phyloP scores from a whole-genome alignment of 2,329 filamentous ascomycete species.

The Neopestalotiopsis rosae region DNA sequence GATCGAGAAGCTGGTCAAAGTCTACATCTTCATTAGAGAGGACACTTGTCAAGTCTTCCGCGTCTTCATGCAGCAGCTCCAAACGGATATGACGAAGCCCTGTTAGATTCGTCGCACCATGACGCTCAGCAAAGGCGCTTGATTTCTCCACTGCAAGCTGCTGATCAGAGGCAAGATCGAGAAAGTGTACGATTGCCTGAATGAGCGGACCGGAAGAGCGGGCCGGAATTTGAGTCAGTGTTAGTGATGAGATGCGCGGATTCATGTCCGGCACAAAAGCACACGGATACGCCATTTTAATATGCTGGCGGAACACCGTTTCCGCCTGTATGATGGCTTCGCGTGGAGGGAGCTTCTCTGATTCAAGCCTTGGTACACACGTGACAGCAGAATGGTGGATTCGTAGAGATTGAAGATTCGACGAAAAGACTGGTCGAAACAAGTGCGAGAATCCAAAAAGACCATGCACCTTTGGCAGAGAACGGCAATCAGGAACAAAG shows the following conservation, averaged over 20 bases:
- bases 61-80: conserved; percentile 56
- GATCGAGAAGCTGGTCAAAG: conserved; percentile 47
- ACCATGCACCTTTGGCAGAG: conserved; percentile 46
- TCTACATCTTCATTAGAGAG: conserved; percentile 42
- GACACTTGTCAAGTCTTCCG: conserved; percentile 39
- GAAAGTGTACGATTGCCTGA: conserved; percentile 51
- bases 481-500: conserved; percentile 20
- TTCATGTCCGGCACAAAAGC: conserved; percentile 61
- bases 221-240: conserved; percentile 59
- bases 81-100: conserved; percentile 61
- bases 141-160: conserved; percentile 49
- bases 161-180: conserved; percentile 53
- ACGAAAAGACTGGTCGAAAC: conserved; percentile 58
- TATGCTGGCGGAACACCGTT: conserved; percentile 46
- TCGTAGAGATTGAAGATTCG: conserved; percentile 57
- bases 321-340: conserved; percentile 50
- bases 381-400: conserved; percentile 68
- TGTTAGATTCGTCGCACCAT: conserved; percentile 48
- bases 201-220: conserved; percentile 57
- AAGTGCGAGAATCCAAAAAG: conserved; percentile 51
- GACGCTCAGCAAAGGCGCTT: conserved; percentile 29
- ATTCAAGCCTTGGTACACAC: conserved; percentile 51
- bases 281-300: conserved; percentile 52
- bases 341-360: conserved; percentile 42
- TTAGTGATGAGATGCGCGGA: conserved; percentile 57